phyloP scores from a whole-genome alignment of 352 stramenopile species.

The Saprolegnia diclina region DNA sequence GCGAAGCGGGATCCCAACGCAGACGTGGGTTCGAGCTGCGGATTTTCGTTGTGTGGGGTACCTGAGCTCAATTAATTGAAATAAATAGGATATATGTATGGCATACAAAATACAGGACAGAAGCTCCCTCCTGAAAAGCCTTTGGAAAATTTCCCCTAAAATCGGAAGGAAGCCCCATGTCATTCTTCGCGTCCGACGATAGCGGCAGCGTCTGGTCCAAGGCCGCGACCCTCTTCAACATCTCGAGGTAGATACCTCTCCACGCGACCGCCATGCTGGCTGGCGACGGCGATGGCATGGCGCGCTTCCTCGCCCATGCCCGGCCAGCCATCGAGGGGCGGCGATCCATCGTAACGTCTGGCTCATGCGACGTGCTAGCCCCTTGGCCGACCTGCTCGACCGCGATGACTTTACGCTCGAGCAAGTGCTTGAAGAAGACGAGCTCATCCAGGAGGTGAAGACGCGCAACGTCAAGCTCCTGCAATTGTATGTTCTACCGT shows the following conservation, averaged over 20 bases:
- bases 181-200: conserved; percentile 73
- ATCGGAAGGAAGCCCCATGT: conserved; percentile 40
- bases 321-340: not conserved
- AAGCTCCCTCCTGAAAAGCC: not conserved
- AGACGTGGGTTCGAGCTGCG: conserved; percentile 11
- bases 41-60: conserved; percentile 11
- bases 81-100: conserved; percentile 7
- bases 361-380: conserved; percentile 37
- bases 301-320: not conserved
- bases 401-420: conserved; percentile 90
- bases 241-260: conserved; percentile 48
- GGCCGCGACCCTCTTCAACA: conserved; percentile 82
- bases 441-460: conserved; percentile 97
- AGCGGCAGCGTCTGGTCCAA: conserved; percentile 79
- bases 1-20: not conserved
- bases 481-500: conserved; percentile 74
- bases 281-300: not conserved
- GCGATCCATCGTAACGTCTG: not conserved
- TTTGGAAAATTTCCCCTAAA: conserved; percentile 11
- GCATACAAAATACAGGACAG: not conserved
- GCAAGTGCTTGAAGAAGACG: conserved; percentile 93
- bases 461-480: conserved; percentile 92
- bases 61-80: not conserved
- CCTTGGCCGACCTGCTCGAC: conserved; percentile 94
- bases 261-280: not conserved